Evolutionary conservation across 2,329 filamentous ascomycete genomes (phyloP), one percentile per base, ranked within the genome.

Genomic region (Alternaria metachromatica): DNA sequence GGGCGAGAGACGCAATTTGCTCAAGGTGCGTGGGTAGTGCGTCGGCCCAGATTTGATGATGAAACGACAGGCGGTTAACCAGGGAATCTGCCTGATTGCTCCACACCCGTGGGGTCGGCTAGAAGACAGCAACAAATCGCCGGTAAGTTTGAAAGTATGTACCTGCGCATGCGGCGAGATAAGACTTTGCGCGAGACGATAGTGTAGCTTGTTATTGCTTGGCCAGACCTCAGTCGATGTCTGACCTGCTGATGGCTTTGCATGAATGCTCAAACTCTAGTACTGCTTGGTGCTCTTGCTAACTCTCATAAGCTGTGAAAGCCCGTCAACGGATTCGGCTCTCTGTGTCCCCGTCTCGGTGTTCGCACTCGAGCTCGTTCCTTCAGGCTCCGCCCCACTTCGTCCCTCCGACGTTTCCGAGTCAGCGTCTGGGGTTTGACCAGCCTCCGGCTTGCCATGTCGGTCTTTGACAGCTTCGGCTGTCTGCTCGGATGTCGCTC

Each of bases 1-100:
- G 60, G 55, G 60, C 60, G 55, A 55, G 49, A 41, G 30, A 25
- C 30, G 26, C 15, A 48, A 20, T 54, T 30, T 62, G 55, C 55
- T 45, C 48, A 33, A 20, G 7, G 12, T 4, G 41, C 23, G 21
- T 53, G 28, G 5, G 45, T 50, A 33, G 44, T 9, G 30, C 37
- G 43, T 1, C 55, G 41, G 60, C 55, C 48, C n/a, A 30, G 48
- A 23, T 23, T 49, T 54, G 21, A 30, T 26, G 37, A 46, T 54
- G 48, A 54, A 51, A 18, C 60, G n/a, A 37, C 28, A 43, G 12
- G 4, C 6, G 21, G 21, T 15, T 3, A 53, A 25, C 23, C 30
- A 53, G 20, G 30, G 49, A 53, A 53, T n/a, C 30, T 23, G 49
- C 49, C 49, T 53, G 49, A 10, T 37, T 25, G 30, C 49, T 53